Evolutionary conservation across 2,329 filamentous ascomycete species (phyloP).

Genomic region (Fusarium succisae): DNA sequence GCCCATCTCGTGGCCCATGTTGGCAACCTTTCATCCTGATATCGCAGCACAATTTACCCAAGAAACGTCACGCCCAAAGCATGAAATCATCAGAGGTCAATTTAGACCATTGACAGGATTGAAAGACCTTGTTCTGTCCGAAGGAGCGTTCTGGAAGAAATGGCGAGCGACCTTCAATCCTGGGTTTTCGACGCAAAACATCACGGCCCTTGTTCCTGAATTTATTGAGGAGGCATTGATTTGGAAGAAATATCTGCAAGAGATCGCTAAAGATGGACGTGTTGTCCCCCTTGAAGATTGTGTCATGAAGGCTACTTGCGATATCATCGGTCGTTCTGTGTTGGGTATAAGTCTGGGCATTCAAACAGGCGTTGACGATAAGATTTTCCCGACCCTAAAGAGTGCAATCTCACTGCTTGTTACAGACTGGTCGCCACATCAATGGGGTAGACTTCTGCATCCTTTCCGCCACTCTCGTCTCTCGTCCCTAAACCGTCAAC

Average conservation of each 20-base stretch:
- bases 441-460: neutral
- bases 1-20: neutral
- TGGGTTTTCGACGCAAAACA: neutral
- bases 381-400: neutral
- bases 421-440: neutral
- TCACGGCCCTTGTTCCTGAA: neutral
- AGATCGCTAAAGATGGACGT: neutral
- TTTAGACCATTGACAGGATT: neutral
- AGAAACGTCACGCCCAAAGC: neutral
- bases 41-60: neutral
- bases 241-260: neutral
- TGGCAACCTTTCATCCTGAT: neutral
- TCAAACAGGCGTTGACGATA: neutral
- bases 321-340: neutral
- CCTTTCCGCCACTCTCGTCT: neutral
- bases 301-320: conserved; percentile 3
- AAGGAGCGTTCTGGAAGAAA: neutral
- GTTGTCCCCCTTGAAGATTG: neutral
- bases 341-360: neutral
- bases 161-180: conserved; percentile 2
- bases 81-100: neutral
- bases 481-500: neutral
- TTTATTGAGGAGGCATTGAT: neutral
- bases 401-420: neutral
- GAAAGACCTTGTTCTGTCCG: neutral